phyloP scores from a whole-genome alignment of 2,329 filamentous ascomycete species.

The Mariannaea elegans region DNA sequence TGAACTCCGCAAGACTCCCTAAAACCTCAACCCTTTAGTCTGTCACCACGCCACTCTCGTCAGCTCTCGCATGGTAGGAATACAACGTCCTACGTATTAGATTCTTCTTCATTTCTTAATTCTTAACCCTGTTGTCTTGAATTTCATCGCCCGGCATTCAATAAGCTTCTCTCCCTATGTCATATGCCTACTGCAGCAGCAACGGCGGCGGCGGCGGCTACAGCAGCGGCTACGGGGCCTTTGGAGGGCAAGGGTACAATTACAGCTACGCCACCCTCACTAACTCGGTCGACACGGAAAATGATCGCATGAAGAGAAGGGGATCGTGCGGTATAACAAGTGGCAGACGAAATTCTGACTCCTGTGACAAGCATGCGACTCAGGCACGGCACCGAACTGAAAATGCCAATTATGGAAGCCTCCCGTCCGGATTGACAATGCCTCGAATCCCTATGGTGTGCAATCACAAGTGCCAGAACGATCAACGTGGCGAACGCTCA shows the following conservation, averaged over 20 bases:
- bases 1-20: no score
- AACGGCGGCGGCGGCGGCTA: neutral
- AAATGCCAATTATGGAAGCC: neutral
- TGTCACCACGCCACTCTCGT: no score
- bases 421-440: constrained; percentile 11
- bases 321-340: neutral
- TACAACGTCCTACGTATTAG: neutral
- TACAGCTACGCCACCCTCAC: constrained; percentile 12
- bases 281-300: neutral
- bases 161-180: constrained; percentile 8
- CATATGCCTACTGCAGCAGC: constrained; percentile 4
- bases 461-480: neutral
- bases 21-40: no score
- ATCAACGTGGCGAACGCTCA: neutral
- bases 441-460: neutral
- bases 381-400: neutral
- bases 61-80: neutral
- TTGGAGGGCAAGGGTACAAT: neutral
- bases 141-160: no score
- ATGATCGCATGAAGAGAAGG: neutral
- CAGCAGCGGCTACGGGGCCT: neutral
- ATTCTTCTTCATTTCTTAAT: no score
- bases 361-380: neutral
- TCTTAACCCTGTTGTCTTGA: no score
- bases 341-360: neutral